Conservation (phyloP, 83 land plant species). For the Diphasiastrum complanatum region DNA sequence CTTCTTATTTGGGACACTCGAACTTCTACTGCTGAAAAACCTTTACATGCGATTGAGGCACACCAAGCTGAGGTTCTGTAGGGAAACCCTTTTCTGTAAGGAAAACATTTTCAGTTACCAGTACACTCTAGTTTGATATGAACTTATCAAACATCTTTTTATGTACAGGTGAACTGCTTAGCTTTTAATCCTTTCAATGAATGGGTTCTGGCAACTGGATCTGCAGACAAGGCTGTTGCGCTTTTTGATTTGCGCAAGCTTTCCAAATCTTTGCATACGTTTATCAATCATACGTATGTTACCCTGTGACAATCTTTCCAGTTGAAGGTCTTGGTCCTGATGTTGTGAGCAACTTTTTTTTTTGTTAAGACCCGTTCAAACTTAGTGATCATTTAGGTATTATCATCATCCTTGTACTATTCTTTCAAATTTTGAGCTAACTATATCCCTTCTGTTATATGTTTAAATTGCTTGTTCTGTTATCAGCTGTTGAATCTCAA, state of each 20-base stretch:
- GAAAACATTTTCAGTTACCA: neutral
- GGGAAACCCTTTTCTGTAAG: neutral
- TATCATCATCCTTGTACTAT: too few relatives aligned
- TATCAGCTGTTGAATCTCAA: too few relatives aligned
- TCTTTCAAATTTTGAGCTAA: too few relatives aligned
- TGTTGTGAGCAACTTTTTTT: too few relatives aligned
- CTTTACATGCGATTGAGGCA: conserved; percentile 63
- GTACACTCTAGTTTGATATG: neutral
- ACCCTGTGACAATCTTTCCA: too few relatives aligned
- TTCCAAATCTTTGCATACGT: conserved; percentile 57
- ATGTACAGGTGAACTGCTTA: conserved; percentile 74
- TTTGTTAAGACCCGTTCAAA: too few relatives aligned
- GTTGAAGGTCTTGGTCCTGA: too few relatives aligned
- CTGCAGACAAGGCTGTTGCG: conserved; percentile 82
- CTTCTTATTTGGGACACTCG: conserved; percentile 79
- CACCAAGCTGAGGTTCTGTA: conserved; percentile 65
- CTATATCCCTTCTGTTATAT: too few relatives aligned
- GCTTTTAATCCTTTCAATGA: conserved; percentile 92
- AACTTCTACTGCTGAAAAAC: conserved; percentile 43
- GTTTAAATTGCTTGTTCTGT: too few relatives aligned
- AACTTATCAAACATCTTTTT: neutral
- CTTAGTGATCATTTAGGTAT: too few relatives aligned
- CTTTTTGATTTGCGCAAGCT: conserved; percentile 79
- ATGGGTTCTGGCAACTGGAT: conserved; percentile 88
- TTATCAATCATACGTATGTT: conserved; percentile 80